These are phyloP conservation scores for Oenanthe javanica DNA, from an alignment of 140 eudicot genomes.

Conservation along the genomic window DNA sequence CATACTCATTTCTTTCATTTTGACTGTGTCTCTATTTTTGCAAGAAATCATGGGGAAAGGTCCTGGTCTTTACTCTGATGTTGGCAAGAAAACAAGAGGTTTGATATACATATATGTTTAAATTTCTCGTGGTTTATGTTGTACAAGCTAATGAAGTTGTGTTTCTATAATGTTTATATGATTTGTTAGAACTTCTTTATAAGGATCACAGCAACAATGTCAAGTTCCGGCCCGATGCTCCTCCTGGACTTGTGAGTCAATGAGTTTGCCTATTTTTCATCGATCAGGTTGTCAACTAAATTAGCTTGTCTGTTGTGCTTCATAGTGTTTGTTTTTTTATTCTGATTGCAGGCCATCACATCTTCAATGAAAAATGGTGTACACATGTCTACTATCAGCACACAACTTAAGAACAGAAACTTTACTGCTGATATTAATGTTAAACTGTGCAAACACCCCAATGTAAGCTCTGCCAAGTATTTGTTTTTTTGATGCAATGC, in stretches of 20 bases:
- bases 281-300: background rate
- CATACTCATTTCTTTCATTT: background rate
- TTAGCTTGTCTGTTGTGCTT: background rate
- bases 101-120: background rate
- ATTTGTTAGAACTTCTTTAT: slow-evolving; percentile 13
- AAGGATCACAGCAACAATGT: slow-evolving; percentile 12
- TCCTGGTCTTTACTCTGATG: slow-evolving; percentile 70
- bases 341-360: background rate
- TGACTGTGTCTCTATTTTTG: background rate
- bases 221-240: background rate
- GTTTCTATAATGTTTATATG: background rate
- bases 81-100: slow-evolving; percentile 80
- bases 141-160: background rate
- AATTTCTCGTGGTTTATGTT: background rate
- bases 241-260: slow-evolving; percentile 16
- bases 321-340: background rate
- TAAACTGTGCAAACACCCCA: background rate
- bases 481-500: background rate
- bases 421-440: background rate
- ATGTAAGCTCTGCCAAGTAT: background rate
- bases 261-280: background rate
- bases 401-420: background rate
- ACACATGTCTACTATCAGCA: background rate
- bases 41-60: slow-evolving; percentile 57
- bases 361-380: background rate